These are phyloP conservation scores for Phytophthora pinifolia DNA, from an alignment of 352 stramenopile species.

Conservation along the genomic window DNA sequence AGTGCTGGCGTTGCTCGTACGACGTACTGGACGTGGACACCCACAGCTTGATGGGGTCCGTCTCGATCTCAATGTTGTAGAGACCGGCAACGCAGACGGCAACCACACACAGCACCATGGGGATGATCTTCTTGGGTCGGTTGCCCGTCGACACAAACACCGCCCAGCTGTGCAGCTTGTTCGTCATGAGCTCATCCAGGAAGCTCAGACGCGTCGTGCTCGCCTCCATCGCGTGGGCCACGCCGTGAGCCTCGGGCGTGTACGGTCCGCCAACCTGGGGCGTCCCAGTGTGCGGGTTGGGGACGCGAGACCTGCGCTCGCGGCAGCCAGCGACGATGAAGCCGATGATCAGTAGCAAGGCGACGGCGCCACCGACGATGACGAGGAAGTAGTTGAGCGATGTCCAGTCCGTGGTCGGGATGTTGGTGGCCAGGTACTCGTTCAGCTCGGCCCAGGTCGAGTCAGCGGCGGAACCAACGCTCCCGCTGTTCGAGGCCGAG, in stretches of 20 bases:
- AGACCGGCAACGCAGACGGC: constrained; percentile 42
- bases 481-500: constrained; percentile 22
- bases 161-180: constrained; percentile 43
- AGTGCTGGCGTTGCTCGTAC: constrained; percentile 61
- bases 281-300: constrained; percentile 21
- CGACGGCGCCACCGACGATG: constrained; percentile 40
- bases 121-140: constrained; percentile 45
- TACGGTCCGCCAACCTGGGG: constrained; percentile 24
- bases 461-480: constrained; percentile 8
- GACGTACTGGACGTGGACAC: constrained; percentile 57
- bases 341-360: constrained; percentile 38
- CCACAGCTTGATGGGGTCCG: constrained; percentile 67
- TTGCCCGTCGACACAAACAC: constrained; percentile 40
- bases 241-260: constrained; percentile 22
- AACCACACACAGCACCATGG: constrained; percentile 36
- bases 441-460: constrained; percentile 45
- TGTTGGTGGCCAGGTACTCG: constrained; percentile 36
- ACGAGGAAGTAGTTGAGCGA: constrained; percentile 58
- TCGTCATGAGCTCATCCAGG: constrained; percentile 47
- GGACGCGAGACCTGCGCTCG: constrained; percentile 29
- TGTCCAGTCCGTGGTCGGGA: constrained; percentile 42
- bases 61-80: constrained; percentile 52
- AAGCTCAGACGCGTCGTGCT: constrained; percentile 34
- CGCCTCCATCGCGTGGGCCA: constrained; percentile 25
- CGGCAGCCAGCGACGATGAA: constrained; percentile 39